phyloP scores from a whole-genome alignment of 1,139 yeast species.

The Debaryomyces nepalensis region DNA sequence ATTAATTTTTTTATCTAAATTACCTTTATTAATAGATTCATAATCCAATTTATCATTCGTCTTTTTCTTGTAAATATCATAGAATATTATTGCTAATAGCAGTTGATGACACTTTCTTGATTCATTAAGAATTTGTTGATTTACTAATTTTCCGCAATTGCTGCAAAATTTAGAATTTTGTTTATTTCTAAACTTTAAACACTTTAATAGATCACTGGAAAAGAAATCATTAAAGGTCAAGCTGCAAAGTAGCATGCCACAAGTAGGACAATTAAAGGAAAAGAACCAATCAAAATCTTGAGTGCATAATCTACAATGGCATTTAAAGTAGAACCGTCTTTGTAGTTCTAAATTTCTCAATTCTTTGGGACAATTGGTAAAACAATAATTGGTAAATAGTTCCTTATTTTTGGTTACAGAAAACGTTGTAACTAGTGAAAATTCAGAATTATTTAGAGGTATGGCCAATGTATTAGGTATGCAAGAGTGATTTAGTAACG shows the following conservation, averaged over 20 bases:
- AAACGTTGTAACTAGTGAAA: conserved; percentile 24
- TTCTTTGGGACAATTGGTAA: conserved; percentile 27
- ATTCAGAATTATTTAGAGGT: conserved; percentile 21
- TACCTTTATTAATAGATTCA: neutral
- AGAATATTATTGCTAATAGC: conserved; percentile 6
- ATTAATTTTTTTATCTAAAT: conserved; percentile 1
- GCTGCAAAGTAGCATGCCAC: conserved; percentile 16
- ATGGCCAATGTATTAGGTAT: conserved; percentile 32
- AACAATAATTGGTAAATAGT: conserved; percentile 34
- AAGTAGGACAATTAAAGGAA: conserved; percentile 25
- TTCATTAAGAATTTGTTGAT: neutral
- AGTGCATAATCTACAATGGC: conserved; percentile 36
- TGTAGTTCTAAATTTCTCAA: conserved; percentile 25
- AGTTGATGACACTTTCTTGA: conserved; percentile 7
- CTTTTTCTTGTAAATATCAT: conserved; percentile 4
- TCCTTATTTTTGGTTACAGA: conserved; percentile 29
- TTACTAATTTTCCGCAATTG: conserved; percentile 8
- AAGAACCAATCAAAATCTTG: conserved; percentile 25
- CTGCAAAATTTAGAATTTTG: conserved; percentile 4
- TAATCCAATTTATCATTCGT: neutral
- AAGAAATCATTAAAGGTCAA: conserved; percentile 7
- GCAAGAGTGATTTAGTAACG: conserved; percentile 39
- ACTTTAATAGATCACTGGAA: conserved; percentile 5
- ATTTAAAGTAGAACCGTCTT: conserved; percentile 34
- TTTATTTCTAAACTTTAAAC: conserved; percentile 3